Evolutionary conservation across 148 eudicot species (phyloP).

Genomic region (Salicornia ramosissima): DNA sequence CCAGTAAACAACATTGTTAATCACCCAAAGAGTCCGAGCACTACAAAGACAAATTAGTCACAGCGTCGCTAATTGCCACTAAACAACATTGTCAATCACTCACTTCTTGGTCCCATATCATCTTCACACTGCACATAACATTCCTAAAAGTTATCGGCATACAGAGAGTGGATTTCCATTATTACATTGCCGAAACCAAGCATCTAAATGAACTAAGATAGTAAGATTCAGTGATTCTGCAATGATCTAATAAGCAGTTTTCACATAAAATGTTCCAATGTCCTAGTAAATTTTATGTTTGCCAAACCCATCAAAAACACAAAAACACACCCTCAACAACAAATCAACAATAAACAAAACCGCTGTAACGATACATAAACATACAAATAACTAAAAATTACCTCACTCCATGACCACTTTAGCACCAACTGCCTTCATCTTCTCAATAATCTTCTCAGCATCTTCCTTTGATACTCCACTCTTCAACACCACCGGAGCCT

Average conservation of each 20-base stretch:
- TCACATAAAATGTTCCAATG: not conserved
- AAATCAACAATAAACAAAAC: not conserved
- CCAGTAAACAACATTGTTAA: too few relatives aligned
- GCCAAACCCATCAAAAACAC: not conserved
- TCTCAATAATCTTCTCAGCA: constrained; percentile 81
- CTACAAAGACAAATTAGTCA: too few relatives aligned
- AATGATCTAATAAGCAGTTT: too few relatives aligned
- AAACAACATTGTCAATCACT: not conserved
- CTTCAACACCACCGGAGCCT: constrained; percentile 86
- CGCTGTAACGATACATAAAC: not conserved
- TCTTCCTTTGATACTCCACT: constrained; percentile 79
- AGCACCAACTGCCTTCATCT: constrained; percentile 82
- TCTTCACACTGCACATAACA: not conserved
- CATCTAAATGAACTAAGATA: not conserved
- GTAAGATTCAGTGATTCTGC: not conserved
- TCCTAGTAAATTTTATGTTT: not conserved
- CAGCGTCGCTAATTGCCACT: too few relatives aligned
- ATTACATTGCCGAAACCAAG: not conserved
- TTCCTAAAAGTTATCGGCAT: not conserved
- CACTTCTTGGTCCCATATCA: not conserved
- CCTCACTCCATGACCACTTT: constrained; percentile 86
- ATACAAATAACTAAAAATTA: constrained; percentile 6
- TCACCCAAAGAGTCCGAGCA: too few relatives aligned
- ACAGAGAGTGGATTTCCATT: not conserved
- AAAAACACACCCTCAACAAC: not conserved